These are phyloP conservation scores for Ceriops tagal DNA, from an alignment of 345 rosid species.

Conservation along the genomic window DNA sequence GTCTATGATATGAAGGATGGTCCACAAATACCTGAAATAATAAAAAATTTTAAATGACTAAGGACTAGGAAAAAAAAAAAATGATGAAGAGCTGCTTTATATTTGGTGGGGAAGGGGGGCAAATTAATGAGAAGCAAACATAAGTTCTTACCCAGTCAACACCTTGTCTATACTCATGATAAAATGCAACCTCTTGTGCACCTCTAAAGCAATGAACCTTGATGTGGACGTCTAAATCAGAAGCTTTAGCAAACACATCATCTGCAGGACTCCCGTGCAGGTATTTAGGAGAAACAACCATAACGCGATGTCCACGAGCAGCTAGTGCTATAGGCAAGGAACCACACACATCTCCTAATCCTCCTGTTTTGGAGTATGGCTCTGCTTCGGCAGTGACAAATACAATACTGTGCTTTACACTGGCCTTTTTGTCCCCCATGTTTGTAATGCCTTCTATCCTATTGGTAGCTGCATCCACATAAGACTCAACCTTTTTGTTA, in stretches of 20 bases:
- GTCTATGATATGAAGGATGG: slow-evolving; percentile 79
- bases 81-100: background rate
- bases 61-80: background rate
- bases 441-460: slow-evolving; percentile 35
- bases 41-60: background rate
- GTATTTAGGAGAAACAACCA: slow-evolving; percentile 92
- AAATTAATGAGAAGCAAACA: background rate
- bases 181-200: slow-evolving; percentile 74
- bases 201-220: slow-evolving; percentile 72
- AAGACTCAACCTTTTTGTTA: slow-evolving; percentile 22
- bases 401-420: slow-evolving; percentile 47
- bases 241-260: slow-evolving; percentile 40
- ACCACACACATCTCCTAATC: slow-evolving; percentile 93
- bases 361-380: slow-evolving; percentile 98
- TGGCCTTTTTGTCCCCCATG: slow-evolving; percentile 24
- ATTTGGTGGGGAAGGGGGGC: background rate
- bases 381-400: slow-evolving; percentile 91
- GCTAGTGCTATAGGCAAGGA: slow-evolving; percentile 86
- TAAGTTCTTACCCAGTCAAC: slow-evolving; percentile 83
- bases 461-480: slow-evolving; percentile 18
- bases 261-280: slow-evolving; percentile 58
- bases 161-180: slow-evolving; percentile 79
- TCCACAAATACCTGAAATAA: slow-evolving; percentile 74
- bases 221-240: slow-evolving; percentile 39
- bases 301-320: slow-evolving; percentile 80